Percentiles rank a stretch among this genome's conserved stretches.
These are phyloP conservation scores for Hypseocharis bilobata DNA, from an alignment of 441 rosid species.

Conservation along the genomic window DNA sequence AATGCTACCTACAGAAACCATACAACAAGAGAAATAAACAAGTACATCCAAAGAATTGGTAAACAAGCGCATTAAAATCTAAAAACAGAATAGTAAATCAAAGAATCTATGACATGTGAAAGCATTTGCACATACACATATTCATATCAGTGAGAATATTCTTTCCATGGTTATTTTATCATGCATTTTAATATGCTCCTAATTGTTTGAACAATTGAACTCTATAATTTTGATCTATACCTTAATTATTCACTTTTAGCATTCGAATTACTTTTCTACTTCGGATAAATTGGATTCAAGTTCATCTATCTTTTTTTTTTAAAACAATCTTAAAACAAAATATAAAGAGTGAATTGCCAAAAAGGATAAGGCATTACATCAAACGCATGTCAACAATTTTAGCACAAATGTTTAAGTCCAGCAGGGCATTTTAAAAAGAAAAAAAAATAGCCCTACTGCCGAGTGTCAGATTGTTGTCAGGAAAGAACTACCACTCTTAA, in stretches of 20 bases:
- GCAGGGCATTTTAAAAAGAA: no score
- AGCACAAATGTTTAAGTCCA: background rate
- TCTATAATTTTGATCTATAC: no score
- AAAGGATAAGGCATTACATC: background rate
- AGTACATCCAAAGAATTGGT: no score
- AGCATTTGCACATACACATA: background rate
- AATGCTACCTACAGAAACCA: conserved; percentile 50
- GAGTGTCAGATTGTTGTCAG: background rate
- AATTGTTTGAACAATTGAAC: background rate
- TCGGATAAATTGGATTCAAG: background rate
- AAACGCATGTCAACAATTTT: background rate
- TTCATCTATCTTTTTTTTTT: background rate
- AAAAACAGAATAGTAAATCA: background rate
- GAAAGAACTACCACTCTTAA: no score
- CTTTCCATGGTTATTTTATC: background rate
- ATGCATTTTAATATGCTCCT: background rate
- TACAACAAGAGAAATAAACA: conserved; percentile 14
- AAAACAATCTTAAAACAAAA: background rate
- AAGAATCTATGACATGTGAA: background rate
- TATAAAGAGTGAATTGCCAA: background rate
- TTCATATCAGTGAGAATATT: background rate
- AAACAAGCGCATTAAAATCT: background rate
- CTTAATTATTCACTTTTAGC: conserved; percentile 1
- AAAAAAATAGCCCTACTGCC: background rate
- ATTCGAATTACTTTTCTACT: background rate